Base-by-base conservation (phyloP, 306 rosid species). In the Dryas octopetala region DNA sequence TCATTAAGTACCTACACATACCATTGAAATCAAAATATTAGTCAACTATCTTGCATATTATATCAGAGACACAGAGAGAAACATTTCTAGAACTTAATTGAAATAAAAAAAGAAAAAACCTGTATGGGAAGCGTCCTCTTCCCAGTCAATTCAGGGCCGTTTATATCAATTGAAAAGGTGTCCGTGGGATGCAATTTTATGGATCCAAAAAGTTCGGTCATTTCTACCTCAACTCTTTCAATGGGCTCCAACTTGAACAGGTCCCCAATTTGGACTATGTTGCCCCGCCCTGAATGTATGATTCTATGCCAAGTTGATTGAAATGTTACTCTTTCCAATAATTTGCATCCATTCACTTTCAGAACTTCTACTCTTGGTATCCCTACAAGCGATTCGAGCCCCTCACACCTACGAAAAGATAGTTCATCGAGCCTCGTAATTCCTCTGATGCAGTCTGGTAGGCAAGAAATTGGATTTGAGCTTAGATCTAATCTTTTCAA, bases 321-420 rank as follows among this genome's bases (percentile, higher is more conserved):
- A 6, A 38, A 38, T 14, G 67, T 13, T 32, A 38, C 2, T 14
- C 0, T 62, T 62, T 62, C 66, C 66, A 62, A 62, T 5, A 46
- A 62, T 38, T 7, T 0, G 0, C 66, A 62, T n/a, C 8, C 0
- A 6, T 0, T 0, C 5, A 12, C 49, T 32, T 0, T 6, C 66
- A 62, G 3, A 0, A 2, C 6, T 3, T 1, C 0, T 32, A 62
- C 66, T 5, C 19, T 6, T 5, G 66, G 66, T 38, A 62, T 45
- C 11, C 45, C 28, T 38, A 38, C 1, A 51, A 70, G 11, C 2
- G 46, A 70, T 53, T 40, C 52, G 50, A 70, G 51, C 1, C 15
- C 5, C 4, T 0, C 8, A 70, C 62, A 70, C 2, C 0, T 0
- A 0, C 0, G 0, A 10, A 38, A 15, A 69, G 1, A 16, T 62